These are phyloP conservation scores for Lecanicillium sp. DNA, from an alignment of 2,329 filamentous ascomycete genomes.

Conservation along the genomic window DNA sequence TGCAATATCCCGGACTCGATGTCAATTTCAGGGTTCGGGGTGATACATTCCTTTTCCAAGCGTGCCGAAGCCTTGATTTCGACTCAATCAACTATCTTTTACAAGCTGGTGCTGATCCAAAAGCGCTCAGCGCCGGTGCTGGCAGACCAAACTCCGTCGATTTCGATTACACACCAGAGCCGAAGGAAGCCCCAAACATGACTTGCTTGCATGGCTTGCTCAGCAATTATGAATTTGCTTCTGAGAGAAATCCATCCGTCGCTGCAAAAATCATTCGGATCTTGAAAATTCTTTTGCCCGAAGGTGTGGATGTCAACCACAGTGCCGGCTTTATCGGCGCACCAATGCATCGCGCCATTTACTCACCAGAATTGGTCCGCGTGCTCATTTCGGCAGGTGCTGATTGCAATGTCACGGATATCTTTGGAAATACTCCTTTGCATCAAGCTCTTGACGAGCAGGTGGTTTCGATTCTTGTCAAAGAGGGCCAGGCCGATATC, in stretches of 20 bases:
- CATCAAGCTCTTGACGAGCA: not conserved
- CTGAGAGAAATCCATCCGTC: not conserved
- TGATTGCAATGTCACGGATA: not conserved
- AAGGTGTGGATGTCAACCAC: conserved; percentile 5
- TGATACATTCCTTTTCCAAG: not conserved
- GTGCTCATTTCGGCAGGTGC: not conserved
- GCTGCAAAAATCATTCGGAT: not conserved
- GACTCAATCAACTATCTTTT: not conserved
- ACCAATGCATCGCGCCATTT: not conserved
- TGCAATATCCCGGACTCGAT: conserved; percentile 1
- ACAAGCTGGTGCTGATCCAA: conserved; percentile 21
- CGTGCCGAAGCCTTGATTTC: not conserved
- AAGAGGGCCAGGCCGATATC: not conserved
- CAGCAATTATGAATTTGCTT: not conserved
- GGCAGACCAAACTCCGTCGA: not conserved
- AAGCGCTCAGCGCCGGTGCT: conserved; percentile 11
- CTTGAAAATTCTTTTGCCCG: not conserved
- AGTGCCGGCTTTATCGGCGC: not conserved
- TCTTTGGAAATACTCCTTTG: not conserved
- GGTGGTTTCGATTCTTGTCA: not conserved
- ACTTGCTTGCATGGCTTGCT: conserved; percentile 1
- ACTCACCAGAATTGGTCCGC: not conserved
- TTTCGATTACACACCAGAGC: not conserved
- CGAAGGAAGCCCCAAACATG: not conserved
- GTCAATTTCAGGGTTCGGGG: conserved; percentile 2